Evolutionary conservation across 2,329 filamentous ascomycete genomes (phyloP).

Genomic region (Scedosporium aurantiacum): DNA sequence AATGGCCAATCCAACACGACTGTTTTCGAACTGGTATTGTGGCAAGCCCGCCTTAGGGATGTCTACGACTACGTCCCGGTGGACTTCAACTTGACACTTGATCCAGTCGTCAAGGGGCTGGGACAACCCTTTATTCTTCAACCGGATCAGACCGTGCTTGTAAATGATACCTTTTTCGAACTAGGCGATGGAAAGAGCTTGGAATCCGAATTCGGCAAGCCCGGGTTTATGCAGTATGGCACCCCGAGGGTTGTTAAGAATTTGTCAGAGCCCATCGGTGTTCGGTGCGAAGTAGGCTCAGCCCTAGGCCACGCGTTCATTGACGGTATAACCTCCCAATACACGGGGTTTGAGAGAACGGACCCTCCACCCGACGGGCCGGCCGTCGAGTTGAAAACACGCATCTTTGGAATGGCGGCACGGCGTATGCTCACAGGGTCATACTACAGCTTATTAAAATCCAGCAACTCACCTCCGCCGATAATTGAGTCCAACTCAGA

Average conservation of each 20-base stretch:
- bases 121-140: background rate
- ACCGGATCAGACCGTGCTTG: background rate
- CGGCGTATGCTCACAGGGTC: background rate
- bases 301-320: conserved; percentile 1
- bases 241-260: background rate
- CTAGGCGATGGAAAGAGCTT: background rate
- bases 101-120: background rate
- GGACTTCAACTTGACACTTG: background rate
- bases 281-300: conserved; percentile 2
- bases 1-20: background rate
- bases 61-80: background rate
- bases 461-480: background rate
- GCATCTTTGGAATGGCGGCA: background rate
- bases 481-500: no score
- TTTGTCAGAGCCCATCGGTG: conserved; percentile 3
- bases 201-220: background rate
- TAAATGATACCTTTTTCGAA: background rate
- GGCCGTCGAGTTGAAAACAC: no score
- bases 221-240: background rate
- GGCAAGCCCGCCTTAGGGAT: conserved; percentile 5
- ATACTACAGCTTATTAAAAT: background rate
- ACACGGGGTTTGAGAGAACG: background rate
- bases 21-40: conserved; percentile 7
- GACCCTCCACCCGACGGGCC: background rate
- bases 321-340: background rate